phyloP scores from a whole-genome alignment of 768 basidiomycete genomes.

The Tulasnella sp. region DNA sequence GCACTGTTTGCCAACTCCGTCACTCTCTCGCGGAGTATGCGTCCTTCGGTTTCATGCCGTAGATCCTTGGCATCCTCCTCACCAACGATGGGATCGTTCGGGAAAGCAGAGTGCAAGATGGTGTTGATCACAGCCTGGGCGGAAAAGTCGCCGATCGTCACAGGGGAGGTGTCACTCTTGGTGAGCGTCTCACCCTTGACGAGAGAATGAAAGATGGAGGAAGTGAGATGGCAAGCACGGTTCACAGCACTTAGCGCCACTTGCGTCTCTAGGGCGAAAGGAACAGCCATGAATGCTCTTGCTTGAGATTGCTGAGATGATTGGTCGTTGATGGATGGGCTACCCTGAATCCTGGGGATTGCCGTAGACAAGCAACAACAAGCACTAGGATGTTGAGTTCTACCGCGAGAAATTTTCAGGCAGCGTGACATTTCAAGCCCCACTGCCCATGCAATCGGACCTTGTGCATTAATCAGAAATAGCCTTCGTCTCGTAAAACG shows the following conservation, averaged over 20 bases:
- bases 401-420: too few species aligned
- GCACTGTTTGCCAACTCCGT: constrained; percentile 74
- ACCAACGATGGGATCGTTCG: constrained; percentile 78
- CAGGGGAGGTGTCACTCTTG: constrained; percentile 87
- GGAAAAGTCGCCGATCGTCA: constrained; percentile 89
- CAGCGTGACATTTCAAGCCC: too few species aligned
- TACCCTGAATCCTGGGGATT: too few species aligned
- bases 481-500: too few species aligned
- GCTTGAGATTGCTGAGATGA: too few species aligned
- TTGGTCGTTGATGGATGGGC: too few species aligned
- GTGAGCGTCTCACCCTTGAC: constrained; percentile 76
- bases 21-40: constrained; percentile 49
- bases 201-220: constrained; percentile 74
- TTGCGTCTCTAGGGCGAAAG: constrained; percentile 57
- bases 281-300: background rate
- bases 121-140: constrained; percentile 86
- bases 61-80: constrained; percentile 88
- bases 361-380: too few species aligned
- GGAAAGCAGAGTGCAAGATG: constrained; percentile 68
- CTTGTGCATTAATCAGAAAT: too few species aligned
- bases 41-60: constrained; percentile 31
- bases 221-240: constrained; percentile 72
- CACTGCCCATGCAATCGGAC: too few species aligned
- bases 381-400: too few species aligned
- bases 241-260: constrained; percentile 81